Evolutionary conservation across 306 rosid species (phyloP).

Genomic region (Quercus dentata): DNA sequence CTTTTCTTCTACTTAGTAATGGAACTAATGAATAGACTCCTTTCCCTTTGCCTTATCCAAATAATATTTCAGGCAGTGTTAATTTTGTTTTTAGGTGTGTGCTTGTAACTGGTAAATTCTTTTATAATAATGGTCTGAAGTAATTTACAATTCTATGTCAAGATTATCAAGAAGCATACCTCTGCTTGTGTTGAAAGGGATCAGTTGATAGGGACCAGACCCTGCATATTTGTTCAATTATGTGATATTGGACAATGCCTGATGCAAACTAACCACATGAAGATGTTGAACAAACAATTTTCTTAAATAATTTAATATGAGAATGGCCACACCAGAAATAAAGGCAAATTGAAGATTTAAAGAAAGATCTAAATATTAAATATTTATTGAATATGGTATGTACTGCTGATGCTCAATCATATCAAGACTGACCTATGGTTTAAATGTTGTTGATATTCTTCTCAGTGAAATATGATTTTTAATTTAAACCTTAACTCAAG

Average conservation of each 20-base stretch:
- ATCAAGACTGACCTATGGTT: background rate
- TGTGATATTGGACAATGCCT: background rate
- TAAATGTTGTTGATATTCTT: background rate
- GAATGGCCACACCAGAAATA: background rate
- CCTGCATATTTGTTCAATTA: background rate
- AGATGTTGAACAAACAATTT: background rate
- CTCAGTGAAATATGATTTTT: background rate
- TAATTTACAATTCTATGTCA: background rate
- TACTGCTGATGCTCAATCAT: background rate
- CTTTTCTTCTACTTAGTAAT: constrained; percentile 6
- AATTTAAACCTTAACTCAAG: background rate
- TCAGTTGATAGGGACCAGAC: background rate
- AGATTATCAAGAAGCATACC: too few species aligned
- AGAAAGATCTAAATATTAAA: background rate
- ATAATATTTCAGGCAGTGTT: background rate
- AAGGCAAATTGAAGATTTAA: background rate
- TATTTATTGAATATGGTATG: background rate
- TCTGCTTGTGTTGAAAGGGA: background rate
- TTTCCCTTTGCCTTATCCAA: background rate
- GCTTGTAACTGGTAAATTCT: constrained; percentile 1
- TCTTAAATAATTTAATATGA: background rate
- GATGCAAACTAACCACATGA: background rate
- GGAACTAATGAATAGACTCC: constrained; percentile 2
- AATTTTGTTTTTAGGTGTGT: constrained; percentile 14
- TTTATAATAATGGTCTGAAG: constrained; percentile 7